These are phyloP conservation scores for Celoporthe dispersa DNA, from an alignment of 2,329 filamentous ascomycete species.

Conservation along the genomic window DNA sequence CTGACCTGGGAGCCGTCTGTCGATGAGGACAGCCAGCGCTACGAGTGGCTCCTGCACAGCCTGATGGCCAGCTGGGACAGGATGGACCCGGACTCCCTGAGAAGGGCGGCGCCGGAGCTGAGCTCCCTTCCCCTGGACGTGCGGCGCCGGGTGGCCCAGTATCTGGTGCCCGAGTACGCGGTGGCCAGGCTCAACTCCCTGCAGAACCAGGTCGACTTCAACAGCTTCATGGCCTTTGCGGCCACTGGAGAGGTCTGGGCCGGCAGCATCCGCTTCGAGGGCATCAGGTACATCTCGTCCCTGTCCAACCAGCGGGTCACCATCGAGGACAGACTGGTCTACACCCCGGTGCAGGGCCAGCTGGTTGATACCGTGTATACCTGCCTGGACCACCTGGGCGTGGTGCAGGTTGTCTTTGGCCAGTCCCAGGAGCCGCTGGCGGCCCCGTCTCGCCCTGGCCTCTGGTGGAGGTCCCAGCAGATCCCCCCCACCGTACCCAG, in stretches of 20 bases:
- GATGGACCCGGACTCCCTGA: background rate
- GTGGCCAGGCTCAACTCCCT: background rate
- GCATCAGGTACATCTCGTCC: background rate
- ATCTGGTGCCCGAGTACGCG: background rate
- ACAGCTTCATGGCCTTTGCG: background rate
- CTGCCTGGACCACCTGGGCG: background rate
- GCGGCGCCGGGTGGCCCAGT: background rate
- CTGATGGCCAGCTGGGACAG: background rate
- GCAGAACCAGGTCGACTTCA: background rate
- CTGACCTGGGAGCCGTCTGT: background rate
- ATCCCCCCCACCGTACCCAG: background rate
- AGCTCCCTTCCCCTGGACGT: background rate
- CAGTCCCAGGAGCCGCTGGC: too few relatives aligned
- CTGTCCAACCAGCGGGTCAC: background rate
- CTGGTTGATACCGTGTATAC: background rate
- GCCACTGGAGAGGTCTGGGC: background rate
- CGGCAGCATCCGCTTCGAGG: background rate
- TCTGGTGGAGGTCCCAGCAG: background rate
- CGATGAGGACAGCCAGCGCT: background rate
- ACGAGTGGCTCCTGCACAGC: background rate
- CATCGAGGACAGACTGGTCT: background rate
- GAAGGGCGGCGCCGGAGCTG: background rate
- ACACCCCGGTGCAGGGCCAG: background rate
- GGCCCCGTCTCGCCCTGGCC: background rate
- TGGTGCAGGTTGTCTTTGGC: background rate